These are phyloP conservation scores for Malus domestica DNA, from an alignment of 306 rosid genomes.

Conservation along the genomic window DNA sequence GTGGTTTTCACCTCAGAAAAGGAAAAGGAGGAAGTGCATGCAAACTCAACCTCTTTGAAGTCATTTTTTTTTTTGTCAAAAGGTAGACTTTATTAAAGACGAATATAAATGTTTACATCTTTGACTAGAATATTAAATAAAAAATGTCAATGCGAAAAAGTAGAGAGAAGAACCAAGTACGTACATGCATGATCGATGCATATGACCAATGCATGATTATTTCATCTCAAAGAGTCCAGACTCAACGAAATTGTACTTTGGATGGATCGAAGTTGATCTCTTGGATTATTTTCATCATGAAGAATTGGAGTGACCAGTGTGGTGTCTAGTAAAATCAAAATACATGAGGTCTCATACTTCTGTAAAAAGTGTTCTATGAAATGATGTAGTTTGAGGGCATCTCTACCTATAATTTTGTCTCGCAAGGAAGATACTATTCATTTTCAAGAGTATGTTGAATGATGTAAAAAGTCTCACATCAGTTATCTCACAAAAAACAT, in stretches of 20 bases:
- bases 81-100: too few relatives aligned
- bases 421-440: too few relatives aligned
- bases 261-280: neutral
- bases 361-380: neutral
- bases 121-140: too few relatives aligned
- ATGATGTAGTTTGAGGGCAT: too few relatives aligned
- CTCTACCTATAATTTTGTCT: too few relatives aligned
- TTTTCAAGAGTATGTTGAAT: neutral
- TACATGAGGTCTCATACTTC: too few relatives aligned
- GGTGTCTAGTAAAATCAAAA: neutral
- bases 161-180: neutral
- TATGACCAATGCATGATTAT: neutral
- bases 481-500: neutral
- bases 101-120: too few relatives aligned
- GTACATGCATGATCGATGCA: neutral
- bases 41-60: neutral
- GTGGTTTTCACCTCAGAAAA: neutral
- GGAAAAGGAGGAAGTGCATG: neutral
- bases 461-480: neutral
- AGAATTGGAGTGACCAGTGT: neutral
- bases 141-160: neutral
- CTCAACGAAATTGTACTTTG: neutral
- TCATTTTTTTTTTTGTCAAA: too few relatives aligned
- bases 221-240: neutral
- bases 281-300: neutral